These are phyloP conservation scores for Tricholoma sp. DNA, from an alignment of 768 basidiomycete species.

Conservation along the genomic window DNA sequence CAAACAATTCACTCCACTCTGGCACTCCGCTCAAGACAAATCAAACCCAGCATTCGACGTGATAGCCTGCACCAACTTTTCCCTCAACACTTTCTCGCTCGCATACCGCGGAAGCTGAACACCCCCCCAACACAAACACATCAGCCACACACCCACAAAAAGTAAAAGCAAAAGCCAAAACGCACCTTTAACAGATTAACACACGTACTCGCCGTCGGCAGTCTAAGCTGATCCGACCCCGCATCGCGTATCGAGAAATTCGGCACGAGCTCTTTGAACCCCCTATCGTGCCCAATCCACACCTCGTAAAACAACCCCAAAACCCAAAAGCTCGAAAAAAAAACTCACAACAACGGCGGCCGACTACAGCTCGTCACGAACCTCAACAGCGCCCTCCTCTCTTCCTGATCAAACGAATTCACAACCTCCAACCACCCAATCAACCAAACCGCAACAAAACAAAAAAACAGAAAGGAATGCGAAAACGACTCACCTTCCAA, in stretches of 20 bases:
- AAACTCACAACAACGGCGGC: slow-evolving; percentile 75
- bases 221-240: slow-evolving; percentile 62
- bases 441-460: no score
- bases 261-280: slow-evolving; percentile 84
- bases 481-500: slow-evolving; percentile 64
- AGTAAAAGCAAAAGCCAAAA: neutral
- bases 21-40: slow-evolving; percentile 75
- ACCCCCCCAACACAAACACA: neutral
- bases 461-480: no score
- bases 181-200: slow-evolving; percentile 86
- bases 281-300: no score
- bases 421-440: slow-evolving; percentile 58
- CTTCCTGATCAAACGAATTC: slow-evolving; percentile 72
- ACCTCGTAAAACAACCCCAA: no score
- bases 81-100: slow-evolving; percentile 55
- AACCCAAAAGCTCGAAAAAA: no score
- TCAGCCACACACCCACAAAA: neutral
- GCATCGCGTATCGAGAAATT: slow-evolving; percentile 86
- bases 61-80: slow-evolving; percentile 84
- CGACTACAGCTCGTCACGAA: slow-evolving; percentile 94
- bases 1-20: neutral
- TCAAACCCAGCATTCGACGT: slow-evolving; percentile 90
- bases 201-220: slow-evolving; percentile 82
- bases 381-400: slow-evolving; percentile 70
- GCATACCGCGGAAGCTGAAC: slow-evolving; percentile 65